Conservation (phyloP, 225 moss, liverwort and hornwort species). For the Asterella californica region DNA sequence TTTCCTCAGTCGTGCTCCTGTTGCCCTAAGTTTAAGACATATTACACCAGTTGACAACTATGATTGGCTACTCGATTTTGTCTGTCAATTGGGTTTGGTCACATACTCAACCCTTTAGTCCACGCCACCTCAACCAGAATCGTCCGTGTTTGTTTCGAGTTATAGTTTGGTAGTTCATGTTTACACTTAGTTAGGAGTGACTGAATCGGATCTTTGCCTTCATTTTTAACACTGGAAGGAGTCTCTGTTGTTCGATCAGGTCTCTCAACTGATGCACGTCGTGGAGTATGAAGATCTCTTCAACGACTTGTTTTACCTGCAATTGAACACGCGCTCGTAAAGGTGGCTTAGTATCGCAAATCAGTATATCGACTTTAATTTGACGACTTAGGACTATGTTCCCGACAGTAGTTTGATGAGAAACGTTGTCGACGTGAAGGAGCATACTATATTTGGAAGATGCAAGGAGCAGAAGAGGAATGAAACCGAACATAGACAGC, state of each 20-base stretch:
- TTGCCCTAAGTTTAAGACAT: neutral
- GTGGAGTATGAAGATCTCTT: conserved; percentile 3
- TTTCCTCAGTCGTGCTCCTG: neutral
- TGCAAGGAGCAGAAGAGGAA: neutral
- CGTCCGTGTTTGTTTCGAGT: neutral
- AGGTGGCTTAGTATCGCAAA: neutral
- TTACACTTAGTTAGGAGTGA: neutral
- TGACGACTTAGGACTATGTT: neutral
- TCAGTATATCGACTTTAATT: neutral
- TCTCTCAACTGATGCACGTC: conserved; percentile 3
- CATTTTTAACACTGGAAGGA: neutral
- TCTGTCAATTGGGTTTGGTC: neutral
- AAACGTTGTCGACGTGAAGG: neutral
- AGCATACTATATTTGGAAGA: neutral
- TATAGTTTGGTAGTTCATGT: neutral
- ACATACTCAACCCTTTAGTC: neutral
- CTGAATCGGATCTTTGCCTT: neutral
- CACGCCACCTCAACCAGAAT: neutral
- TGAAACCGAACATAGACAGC: neutral
- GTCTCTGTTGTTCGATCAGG: conserved; percentile 5
- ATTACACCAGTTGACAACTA: neutral
- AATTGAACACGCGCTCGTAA: neutral
- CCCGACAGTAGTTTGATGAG: neutral
- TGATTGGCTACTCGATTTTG: neutral
- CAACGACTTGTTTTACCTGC: conserved; percentile 6